Base-by-base conservation (phyloP, 73 alveolate species). In the Urostyla sp. region DNA sequence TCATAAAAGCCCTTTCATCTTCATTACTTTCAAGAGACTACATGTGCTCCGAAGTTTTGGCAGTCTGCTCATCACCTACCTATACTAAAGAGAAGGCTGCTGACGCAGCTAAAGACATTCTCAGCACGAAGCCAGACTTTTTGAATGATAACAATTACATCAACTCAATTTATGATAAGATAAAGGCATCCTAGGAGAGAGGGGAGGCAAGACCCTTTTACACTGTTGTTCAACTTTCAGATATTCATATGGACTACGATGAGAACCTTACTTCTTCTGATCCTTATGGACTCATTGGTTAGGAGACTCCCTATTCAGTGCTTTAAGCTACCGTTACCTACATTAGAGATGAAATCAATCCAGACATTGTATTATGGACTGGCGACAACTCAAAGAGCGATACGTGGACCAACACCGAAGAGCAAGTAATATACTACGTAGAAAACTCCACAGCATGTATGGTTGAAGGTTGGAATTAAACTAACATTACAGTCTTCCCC, bases 371-470 rank as follows among this genome's bases (percentile, higher is more conserved):
- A 44, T 49, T 92, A 10, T 92, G 97, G 97, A 84, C 97, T 26
- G 97, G 97, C 26, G 97, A 92, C 78, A 88, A 92, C 89, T 67
- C 94, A 3, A 90, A 93, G 0, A 95, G 88, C 73, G 90, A 88
- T 66, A 46, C 79, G 15, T 79, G 85, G 44, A 26, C 37, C 60
- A 72, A 85, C 4, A 51, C 60, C n/a, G 86, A 75, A 75, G 48
- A 31, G 52, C 84, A 69, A 28, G 69, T 49, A 35, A 49, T 69
- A 27, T n/a, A 13, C 3, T 46, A 36, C 31, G 6, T 31, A 6
- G 49, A 69, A 15, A 55, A 4, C 11, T 27, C 83, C 1, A 49
- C 83, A 46, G 4, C 40, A 27, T 31, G 44, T 56, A 69, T 69
- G 3, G 18, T 46, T 15, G 53, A 44, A 1, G 52, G 55, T 1